Evolutionary conservation across 306 rosid genomes (phyloP), one percentile per base, ranked within the genome.

Genomic region (Geum urbanum): DNA sequence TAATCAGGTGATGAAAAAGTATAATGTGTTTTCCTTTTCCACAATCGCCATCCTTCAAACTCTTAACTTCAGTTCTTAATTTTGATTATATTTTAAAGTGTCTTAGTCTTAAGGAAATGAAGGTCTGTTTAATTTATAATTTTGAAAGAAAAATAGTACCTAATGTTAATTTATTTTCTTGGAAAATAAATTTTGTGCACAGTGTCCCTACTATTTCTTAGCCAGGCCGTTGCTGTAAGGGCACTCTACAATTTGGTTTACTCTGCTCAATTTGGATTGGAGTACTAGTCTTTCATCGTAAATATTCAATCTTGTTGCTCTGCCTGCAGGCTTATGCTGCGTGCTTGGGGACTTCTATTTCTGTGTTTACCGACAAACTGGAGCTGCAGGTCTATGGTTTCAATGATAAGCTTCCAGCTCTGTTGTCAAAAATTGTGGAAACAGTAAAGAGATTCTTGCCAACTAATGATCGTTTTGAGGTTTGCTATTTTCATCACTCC

Each of bases 311-410:
- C 53, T 54, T 62, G 46, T 6, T 32, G 48, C 20, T 65, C 12
- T 79, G 66, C 49, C 5, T 80, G 83, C 91, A 94, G 98, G 98
- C 98, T 63, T 84, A 84, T 78, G 45, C 84, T 76, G 96, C 98
- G 78, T 90, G 89, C 86, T 78, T 94, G 86, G 96, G 87, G 78
- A 90, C 98, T 77, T 90, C 97, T 22, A 87, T 90, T 40, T 78
- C 88, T 53, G 75, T 80, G 70, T 77, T 71, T 56, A 84, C 87
- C 40, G 98, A 94, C 82, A 87, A 84, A 79, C 84, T 94, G 70
- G 92, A 90, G 83, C 87, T 94, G 76, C 87, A 87, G 88, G 81
- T 94, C 72, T 83, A 75, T 76, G 97, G 98, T 74, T 94, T 94
- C 83, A 94, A 87, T 52, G 87, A 94, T 76, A 94, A 87, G 85